phyloP scores from a whole-genome alignment of 331 rosid genomes.

The Erythrophleum ivorense region DNA sequence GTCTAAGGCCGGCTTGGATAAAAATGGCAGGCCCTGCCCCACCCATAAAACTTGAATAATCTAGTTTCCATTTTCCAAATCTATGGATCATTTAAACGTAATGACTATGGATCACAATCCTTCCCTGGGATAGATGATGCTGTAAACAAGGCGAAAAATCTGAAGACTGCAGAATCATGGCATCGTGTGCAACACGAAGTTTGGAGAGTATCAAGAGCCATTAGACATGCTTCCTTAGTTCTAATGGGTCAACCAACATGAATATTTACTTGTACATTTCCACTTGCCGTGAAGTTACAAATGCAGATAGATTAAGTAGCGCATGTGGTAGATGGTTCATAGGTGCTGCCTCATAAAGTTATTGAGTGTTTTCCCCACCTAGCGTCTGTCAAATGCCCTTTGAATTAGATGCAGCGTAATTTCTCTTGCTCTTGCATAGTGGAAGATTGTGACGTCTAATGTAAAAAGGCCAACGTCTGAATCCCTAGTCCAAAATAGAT shows the following conservation, averaged over 20 bases:
- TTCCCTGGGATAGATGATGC: slow-evolving; percentile 59
- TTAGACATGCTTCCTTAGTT: slow-evolving; percentile 62
- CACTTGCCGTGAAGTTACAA: not conserved
- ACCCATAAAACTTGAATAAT: not conserved
- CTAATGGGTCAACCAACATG: slow-evolving; percentile 62
- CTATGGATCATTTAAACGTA: slow-evolving; percentile 64
- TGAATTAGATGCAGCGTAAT: not conserved
- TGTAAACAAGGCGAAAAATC: slow-evolving; percentile 47
- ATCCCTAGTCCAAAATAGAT: not conserved
- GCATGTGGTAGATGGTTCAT: no score
- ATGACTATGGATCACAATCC: slow-evolving; percentile 46
- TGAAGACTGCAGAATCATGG: slow-evolving; percentile 62
- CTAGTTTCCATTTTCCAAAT: slow-evolving; percentile 44
- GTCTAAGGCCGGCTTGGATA: no score
- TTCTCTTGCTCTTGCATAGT: not conserved
- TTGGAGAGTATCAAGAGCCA: slow-evolving; percentile 75
- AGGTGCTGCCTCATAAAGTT: no score
- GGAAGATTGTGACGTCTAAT: not conserved
- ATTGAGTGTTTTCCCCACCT: not conserved
- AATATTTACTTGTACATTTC: slow-evolving; percentile 28
- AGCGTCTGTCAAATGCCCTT: not conserved
- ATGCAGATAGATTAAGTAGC: not conserved
- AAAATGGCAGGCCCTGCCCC: no score
- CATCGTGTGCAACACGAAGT: slow-evolving; percentile 65
- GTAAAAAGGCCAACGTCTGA: not conserved